Conservation (phyloP, 225 moss, liverwort and hornwort genomes). For the Bryum argenteum region DNA sequence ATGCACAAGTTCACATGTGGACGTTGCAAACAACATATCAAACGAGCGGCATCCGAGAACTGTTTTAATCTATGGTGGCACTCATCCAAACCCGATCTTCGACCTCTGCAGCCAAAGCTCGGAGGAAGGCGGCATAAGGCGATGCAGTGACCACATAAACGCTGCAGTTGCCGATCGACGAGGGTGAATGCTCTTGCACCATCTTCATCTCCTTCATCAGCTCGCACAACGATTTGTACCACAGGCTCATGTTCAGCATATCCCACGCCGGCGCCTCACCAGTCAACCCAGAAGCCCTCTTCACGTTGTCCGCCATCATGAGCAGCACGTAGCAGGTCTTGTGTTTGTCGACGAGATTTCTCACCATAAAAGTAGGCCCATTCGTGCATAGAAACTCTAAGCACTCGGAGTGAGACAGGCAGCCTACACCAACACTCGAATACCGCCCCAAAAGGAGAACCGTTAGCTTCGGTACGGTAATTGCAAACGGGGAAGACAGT, state of each 20-base stretch:
- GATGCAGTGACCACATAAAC: slow-evolving; percentile 26
- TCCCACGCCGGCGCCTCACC: neutral
- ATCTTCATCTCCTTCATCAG: slow-evolving; percentile 31
- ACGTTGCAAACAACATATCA: no score
- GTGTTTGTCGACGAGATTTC: neutral
- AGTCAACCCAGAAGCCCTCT: neutral
- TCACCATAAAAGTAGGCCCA: no score
- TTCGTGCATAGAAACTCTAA: no score
- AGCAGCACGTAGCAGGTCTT: neutral
- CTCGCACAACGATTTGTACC: slow-evolving; percentile 12
- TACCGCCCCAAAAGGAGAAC: no score
- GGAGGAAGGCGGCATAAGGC: slow-evolving; percentile 22
- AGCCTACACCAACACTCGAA: no score
- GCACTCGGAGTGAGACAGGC: no score
- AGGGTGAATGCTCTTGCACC: slow-evolving; percentile 2
- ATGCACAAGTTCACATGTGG: no score
- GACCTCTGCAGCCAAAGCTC: slow-evolving; percentile 27
- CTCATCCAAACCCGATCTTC: slow-evolving; percentile 1
- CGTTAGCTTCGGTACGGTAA: no score
- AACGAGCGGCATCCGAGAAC: no score
- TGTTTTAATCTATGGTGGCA: no score
- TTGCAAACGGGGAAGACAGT: no score
- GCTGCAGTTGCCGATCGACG: neutral
- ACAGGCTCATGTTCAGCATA: slow-evolving; percentile 8
- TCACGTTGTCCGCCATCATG: slow-evolving; percentile 6